These are phyloP conservation scores for Cicer arietinum DNA, from an alignment of 306 rosid species.

Conservation along the genomic window DNA sequence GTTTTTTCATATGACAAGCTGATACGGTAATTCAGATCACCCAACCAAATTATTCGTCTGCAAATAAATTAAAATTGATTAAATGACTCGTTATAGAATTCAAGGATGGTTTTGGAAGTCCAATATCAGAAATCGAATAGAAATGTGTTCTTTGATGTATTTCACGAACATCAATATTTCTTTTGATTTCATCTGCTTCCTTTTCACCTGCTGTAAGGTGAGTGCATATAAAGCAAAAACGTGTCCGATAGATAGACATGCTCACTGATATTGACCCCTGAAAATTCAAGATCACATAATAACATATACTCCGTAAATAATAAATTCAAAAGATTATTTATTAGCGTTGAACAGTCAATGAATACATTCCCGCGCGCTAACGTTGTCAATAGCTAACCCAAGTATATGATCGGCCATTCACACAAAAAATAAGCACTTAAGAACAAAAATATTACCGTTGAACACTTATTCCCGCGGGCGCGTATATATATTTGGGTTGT, in stretches of 20 bases:
- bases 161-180: constrained; percentile 82
- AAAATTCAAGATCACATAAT: constrained; percentile 9
- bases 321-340: too few relatives aligned
- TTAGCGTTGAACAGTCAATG: too few relatives aligned
- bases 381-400: too few relatives aligned
- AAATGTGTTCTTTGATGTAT: constrained; percentile 79
- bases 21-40: constrained; percentile 91
- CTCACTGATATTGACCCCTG: constrained; percentile 94
- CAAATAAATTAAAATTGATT: constrained; percentile 46
- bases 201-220: constrained; percentile 92
- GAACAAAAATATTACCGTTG: too few relatives aligned
- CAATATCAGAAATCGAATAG: constrained; percentile 58
- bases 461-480: too few relatives aligned
- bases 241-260: constrained; percentile 91
- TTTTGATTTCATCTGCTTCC: constrained; percentile 73
- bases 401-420: too few relatives aligned
- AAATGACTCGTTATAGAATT: constrained; percentile 14
- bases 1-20: constrained; percentile 76
- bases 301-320: too few relatives aligned
- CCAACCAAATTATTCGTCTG: constrained; percentile 93
- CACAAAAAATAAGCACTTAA: too few relatives aligned
- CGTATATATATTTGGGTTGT: too few relatives aligned
- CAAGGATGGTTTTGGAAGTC: constrained; percentile 68
- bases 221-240: constrained; percentile 88
- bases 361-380: too few relatives aligned